These are phyloP conservation scores for Chlorella sorokiniana DNA, from an alignment of 139 green algal species.

Conservation along the genomic window DNA sequence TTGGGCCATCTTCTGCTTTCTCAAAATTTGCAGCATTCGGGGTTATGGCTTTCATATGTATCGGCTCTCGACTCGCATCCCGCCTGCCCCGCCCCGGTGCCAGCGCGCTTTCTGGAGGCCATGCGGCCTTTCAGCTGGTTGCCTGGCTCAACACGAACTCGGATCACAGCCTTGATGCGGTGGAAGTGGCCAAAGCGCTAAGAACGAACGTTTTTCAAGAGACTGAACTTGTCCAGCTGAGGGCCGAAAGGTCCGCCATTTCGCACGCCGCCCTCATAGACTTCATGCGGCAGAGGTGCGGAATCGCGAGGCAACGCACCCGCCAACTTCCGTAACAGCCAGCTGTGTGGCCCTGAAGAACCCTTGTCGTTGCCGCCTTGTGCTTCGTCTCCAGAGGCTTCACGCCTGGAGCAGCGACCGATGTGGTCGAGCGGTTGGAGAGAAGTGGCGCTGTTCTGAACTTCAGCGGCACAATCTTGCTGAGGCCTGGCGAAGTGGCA, in stretches of 20 bases:
- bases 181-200: neutral
- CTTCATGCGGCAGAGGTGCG: neutral
- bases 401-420: neutral
- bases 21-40: no score
- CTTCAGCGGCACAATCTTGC: conserved; percentile 6
- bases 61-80: no score
- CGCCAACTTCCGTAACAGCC: neutral
- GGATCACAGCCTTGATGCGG: neutral
- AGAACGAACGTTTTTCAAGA: neutral
- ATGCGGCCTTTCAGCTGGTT: neutral
- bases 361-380: no score
- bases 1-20: no score
- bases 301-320: neutral
- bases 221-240: neutral
- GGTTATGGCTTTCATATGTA: no score
- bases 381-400: neutral
- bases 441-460: neutral
- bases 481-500: conserved; percentile 23
- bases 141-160: neutral
- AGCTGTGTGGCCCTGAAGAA: no score
- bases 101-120: neutral
- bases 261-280: neutral
- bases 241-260: neutral
- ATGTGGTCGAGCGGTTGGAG: neutral
- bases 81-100: no score